phyloP scores from a whole-genome alignment of 2,329 filamentous ascomycete species.

The Talaromyces sp. region DNA sequence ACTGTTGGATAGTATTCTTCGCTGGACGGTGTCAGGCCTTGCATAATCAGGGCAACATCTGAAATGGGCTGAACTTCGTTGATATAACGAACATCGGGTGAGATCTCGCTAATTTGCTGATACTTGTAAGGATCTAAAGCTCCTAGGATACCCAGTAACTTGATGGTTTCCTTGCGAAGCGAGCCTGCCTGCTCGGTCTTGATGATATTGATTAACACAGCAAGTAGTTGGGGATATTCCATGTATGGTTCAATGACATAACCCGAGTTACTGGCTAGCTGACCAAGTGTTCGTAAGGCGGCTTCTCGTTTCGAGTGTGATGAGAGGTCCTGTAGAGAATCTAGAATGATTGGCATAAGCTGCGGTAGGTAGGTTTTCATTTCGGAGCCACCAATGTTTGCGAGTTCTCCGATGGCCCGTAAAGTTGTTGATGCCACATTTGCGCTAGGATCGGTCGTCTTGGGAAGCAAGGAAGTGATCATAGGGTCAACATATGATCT shows the following conservation, averaged over 20 bases:
- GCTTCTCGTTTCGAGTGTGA: conserved; percentile 87
- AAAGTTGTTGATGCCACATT: conserved; percentile 93
- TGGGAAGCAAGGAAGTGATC: conserved; percentile 89
- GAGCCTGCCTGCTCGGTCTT: conserved; percentile 85
- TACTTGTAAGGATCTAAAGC: conserved; percentile 95
- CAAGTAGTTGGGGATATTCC: conserved; percentile 89
- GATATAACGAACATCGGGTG: conserved; percentile 72
- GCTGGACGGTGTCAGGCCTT: conserved; percentile 88
- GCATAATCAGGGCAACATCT: conserved; percentile 97
- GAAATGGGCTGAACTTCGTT: conserved; percentile 69
- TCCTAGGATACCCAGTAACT: conserved; percentile 90
- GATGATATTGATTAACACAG: conserved; percentile 89
- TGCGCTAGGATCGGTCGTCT: conserved; percentile 78
- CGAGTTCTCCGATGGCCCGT: conserved; percentile 89
- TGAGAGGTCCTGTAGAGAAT: conserved; percentile 89
- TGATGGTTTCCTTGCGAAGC: conserved; percentile 89
- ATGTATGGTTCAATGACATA: conserved; percentile 97
- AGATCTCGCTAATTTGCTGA: conserved; percentile 82
- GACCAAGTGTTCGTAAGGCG: conserved; percentile 82
- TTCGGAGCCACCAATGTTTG: conserved; percentile 87
- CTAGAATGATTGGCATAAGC: conserved; percentile 92
- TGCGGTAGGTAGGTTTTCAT: conserved; percentile 89
- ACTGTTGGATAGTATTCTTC: conserved; percentile 99
- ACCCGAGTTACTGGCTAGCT: conserved; percentile 90
- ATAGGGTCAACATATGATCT: conserved; percentile 97